Evolutionary conservation across 495 filamentous ascomycete genomes (phyloP).

Genomic region (Tuber borchii): DNA sequence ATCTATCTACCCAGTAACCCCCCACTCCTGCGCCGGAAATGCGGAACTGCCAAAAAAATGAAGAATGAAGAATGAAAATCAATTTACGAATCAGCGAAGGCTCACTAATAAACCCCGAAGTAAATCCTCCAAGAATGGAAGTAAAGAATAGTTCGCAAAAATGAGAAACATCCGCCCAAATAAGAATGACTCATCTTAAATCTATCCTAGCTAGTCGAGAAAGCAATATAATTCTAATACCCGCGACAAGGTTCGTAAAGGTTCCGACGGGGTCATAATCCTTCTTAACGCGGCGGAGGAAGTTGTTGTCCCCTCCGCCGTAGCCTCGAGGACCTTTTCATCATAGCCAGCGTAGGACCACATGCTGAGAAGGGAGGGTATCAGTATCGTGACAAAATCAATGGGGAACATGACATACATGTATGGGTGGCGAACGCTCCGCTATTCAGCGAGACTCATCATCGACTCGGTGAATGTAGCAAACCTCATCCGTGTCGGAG

Average conservation of each 20-base stretch:
- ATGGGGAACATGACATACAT: background rate
- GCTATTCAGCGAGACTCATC: background rate
- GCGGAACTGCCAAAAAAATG: too few species aligned
- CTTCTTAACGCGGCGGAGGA: slow-evolving; percentile 41
- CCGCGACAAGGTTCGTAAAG: slow-evolving; percentile 33
- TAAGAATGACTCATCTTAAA: background rate
- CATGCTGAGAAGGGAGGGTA: background rate
- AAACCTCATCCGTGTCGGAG: background rate
- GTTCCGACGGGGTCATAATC: slow-evolving; percentile 43
- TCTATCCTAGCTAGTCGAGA: background rate
- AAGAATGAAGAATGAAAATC: too few species aligned
- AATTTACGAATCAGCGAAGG: too few species aligned
- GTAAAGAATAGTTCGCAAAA: background rate
- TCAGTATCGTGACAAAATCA: background rate
- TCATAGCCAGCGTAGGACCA: slow-evolving; percentile 43
- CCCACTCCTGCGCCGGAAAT: too few species aligned
- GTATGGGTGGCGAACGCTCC: background rate
- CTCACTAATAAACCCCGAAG: too few species aligned
- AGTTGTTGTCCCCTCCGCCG: background rate
- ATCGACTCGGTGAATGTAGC: background rate
- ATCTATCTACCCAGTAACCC: too few species aligned
- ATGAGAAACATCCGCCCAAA: background rate
- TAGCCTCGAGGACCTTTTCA: slow-evolving; percentile 25
- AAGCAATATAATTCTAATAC: background rate
- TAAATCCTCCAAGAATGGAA: background rate